These are phyloP conservation scores for grape (Vitis vinifera) DNA, from an alignment of 164 flowering plant species.

Conservation along the genomic window DNA sequence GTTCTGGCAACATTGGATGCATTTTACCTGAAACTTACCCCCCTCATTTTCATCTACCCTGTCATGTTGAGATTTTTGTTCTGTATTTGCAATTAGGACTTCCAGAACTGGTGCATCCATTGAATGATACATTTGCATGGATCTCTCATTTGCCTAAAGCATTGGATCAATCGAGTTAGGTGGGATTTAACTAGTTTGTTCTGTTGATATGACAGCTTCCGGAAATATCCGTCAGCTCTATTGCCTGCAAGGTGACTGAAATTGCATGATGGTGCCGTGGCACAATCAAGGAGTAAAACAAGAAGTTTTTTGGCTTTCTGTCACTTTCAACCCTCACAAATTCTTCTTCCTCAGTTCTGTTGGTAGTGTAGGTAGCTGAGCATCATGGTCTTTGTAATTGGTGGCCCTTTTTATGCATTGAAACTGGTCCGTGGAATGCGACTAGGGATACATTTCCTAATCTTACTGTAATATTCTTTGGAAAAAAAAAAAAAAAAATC, in stretches of 20 bases:
- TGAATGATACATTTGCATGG: no score
- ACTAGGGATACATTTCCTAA: conserved; percentile 8
- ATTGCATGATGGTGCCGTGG: neutral
- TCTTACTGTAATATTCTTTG: conserved; percentile 21
- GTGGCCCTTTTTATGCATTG: conserved; percentile 14
- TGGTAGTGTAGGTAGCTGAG: conserved; percentile 13
- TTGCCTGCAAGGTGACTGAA: conserved; percentile 80
- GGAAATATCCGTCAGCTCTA: conserved; percentile 96
- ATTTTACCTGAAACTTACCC: no score
- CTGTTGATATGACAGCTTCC: conserved; percentile 56
- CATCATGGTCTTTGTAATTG: conserved; percentile 7
- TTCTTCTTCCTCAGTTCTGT: neutral
- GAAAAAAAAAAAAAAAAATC: neutral
- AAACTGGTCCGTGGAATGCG: conserved; percentile 18
- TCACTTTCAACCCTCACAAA: conserved; percentile 2
- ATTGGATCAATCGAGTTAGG: no score
- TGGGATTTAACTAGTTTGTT: conserved; percentile 4
- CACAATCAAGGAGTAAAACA: conserved; percentile 17
- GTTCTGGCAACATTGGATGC: no score
- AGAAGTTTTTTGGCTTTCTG: conserved; percentile 16
- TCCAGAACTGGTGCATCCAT: no score
- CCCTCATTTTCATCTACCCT: no score
- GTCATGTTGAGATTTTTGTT: no score
- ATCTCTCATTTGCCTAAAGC: no score
- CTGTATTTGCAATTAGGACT: no score